Evolutionary conservation across 192 early-diverging fungal species (phyloP), one percentile per base, ranked within the genome.

Genomic region (Funneliformis mosseae): DNA sequence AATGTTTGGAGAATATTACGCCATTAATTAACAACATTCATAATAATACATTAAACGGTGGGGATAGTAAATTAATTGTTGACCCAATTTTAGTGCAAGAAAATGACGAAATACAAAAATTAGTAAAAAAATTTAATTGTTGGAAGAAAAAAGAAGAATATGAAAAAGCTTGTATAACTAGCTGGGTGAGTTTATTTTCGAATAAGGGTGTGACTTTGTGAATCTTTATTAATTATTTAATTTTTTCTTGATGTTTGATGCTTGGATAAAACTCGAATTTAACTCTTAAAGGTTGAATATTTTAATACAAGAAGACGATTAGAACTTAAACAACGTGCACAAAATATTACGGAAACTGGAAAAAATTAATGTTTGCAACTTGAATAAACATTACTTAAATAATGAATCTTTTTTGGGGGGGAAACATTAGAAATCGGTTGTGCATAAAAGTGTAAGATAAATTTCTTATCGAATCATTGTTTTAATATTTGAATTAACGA

Each of bases 91-190:
- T 12, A 33, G 64, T 66, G 16, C 27, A 38, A 33, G 16, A 25
- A 12, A 27, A 66, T 66, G 64, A 66, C 27, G 16, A 14, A 38
- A 66, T 66, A 28, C n/a, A 66, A 66, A 14, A 23, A 12, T 66
- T 38, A n/a, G 64, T 66, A 33, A 66, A 66, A 28, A 66, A 16
- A 66, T 33, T 25, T 66, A 33, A 66, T 38, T 66, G 64, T 66
- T 66, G 64, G 64, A 66, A 66, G 21, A 66, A 66, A 4, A 66
- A 66, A 4, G 28, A 33, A 14, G 23, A 25, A 14, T 66, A 66
- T 25, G 64, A 66, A 66, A 28, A 66, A 14, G 16, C 64, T 66
- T 66, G 64, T 66, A 66, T 66, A 9, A 66, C 64, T 16, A 66
- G 64, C 33, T 66, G 64, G 64, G 64, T 66, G 33, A 66, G 64